Percentiles rank a stretch among this genome's conserved stretches.
Evolutionary conservation across 148 eudicot species (phyloP).

Genomic region (Linanthus parryae): DNA sequence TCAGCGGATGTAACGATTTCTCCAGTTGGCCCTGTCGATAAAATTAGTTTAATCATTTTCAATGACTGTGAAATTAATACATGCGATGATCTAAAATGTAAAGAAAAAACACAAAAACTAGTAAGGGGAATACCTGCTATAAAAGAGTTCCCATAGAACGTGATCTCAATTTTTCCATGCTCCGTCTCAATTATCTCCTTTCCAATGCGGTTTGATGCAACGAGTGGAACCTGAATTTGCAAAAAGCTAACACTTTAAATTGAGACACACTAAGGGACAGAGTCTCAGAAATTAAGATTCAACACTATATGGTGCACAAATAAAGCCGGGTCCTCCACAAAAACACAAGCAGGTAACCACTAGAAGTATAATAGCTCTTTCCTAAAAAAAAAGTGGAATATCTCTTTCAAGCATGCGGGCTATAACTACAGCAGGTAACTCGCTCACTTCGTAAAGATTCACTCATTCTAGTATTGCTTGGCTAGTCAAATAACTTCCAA

Average conservation of each 20-base stretch:
- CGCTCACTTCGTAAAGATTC: too few relatives aligned
- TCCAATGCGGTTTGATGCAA: slow-evolving; percentile 95
- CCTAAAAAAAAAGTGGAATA: too few relatives aligned
- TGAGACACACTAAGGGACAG: too few relatives aligned
- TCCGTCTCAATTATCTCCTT: slow-evolving; percentile 80
- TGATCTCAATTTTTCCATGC: slow-evolving; percentile 90
- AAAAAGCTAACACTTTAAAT: neutral
- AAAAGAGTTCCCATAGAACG: slow-evolving; percentile 96
- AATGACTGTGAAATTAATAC: neutral
- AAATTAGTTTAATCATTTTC: slow-evolving; percentile 2
- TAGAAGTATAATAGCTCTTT: neutral
- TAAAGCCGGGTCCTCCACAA: neutral
- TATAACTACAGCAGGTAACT: neutral
- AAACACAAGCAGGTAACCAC: neutral
- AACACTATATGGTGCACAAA: neutral
- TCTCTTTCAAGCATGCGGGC: neutral
- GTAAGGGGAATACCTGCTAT: slow-evolving; percentile 61
- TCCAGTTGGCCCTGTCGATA: slow-evolving; percentile 70
- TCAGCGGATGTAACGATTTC: slow-evolving; percentile 68
- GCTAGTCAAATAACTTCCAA: too few relatives aligned
- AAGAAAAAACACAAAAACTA: neutral
- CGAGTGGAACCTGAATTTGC: slow-evolving; percentile 75
- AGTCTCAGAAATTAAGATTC: too few relatives aligned
- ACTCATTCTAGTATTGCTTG: too few relatives aligned
- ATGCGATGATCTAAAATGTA: neutral